Evolutionary conservation across 148 eudicot species (phyloP), one percentile per base, ranked within the genome.

Genomic region (Talinum fruticosum): DNA sequence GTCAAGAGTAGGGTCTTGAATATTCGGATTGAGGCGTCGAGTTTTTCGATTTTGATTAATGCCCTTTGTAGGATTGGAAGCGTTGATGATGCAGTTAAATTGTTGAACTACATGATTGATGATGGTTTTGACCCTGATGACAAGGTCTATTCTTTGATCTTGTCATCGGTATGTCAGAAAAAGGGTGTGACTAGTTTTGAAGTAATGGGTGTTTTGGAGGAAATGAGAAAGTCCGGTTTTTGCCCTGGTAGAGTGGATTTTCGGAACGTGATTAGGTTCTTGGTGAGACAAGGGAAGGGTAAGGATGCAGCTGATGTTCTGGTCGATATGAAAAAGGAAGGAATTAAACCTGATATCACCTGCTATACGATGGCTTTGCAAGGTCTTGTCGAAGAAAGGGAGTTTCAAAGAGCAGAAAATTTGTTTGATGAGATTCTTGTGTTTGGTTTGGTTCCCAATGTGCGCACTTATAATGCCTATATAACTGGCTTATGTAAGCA

Each of bases 391-490:
- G 75, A 61, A 26, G 80, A 72, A 44, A 81, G 80, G 35, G 84
- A 76, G 30, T 88, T 80, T 70, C 45, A 16, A 24, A 76, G 75
- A 73, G 94, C 77, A 0, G 94, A 90, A 66, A 78, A 83, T 34
- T 73, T 90, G 86, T 88, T 90, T 54, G 92, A 88, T 77, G 94
- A 88, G 80, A 73, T 88, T 85, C 86, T 90, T 8, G 80, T 90
- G 75, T 78, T 83, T 65, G 94, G 94, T 13, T 83, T 90, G 81
- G 89, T 86, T 76, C 94, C 94, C 0, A 75, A 87, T 83, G 59
- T 87, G 36, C 41, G 30, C 75, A 88, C 92, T 29, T 90, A 88
- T 74, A 90, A 88, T 77, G 87, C 82, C 67, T 87, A 85, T 47
- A 78, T 90, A 44, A 75, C 29, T 12, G 90, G 90, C 47, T 57